Evolutionary conservation across 164 flowering plant species (phyloP).

Genomic region (Magnolia officinalis): DNA sequence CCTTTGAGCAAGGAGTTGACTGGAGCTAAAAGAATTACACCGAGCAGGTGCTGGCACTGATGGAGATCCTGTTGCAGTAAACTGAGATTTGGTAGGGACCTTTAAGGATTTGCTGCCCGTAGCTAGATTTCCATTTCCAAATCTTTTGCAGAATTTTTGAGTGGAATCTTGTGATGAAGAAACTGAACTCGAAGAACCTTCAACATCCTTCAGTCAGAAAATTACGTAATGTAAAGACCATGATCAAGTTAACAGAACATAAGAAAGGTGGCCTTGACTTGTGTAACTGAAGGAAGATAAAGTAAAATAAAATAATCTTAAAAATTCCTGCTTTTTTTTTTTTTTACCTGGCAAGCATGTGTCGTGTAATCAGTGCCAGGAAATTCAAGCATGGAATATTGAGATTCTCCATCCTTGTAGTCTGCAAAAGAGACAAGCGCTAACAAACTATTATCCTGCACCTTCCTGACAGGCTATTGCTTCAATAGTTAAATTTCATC

Average conservation of each 20-base stretch:
- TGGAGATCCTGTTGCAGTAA: neutral
- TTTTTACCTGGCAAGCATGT: slow-evolving; percentile 45
- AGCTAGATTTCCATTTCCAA: slow-evolving; percentile 31
- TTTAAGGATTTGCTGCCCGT: slow-evolving; percentile 11
- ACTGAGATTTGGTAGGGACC: slow-evolving; percentile 28
- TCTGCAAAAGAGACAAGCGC: slow-evolving; percentile 31
- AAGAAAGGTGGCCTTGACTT: neutral
- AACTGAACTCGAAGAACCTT: slow-evolving; percentile 20
- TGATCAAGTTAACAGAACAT: neutral
- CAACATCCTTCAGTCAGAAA: slow-evolving; percentile 31
- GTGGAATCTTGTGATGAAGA: slow-evolving; percentile 20
- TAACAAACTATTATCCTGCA: neutral
- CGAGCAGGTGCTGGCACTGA: slow-evolving; percentile 22
- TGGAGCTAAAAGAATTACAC: slow-evolving; percentile 41
- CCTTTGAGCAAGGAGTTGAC: slow-evolving; percentile 61
- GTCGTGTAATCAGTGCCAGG: slow-evolving; percentile 60
- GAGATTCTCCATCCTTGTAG: slow-evolving; percentile 55
- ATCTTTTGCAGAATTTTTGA: slow-evolving; percentile 18
- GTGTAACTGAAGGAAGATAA: neutral
- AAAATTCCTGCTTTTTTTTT: neutral
- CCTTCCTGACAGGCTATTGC: neutral
- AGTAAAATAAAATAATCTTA: neutral
- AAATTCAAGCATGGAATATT: slow-evolving; percentile 58
- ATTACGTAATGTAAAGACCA: neutral
- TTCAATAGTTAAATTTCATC: neutral